Evolutionary conservation across 805 yeast species (phyloP), one percentile per base, ranked within the genome.

Genomic region (Metschnikowia dekortorum): DNA sequence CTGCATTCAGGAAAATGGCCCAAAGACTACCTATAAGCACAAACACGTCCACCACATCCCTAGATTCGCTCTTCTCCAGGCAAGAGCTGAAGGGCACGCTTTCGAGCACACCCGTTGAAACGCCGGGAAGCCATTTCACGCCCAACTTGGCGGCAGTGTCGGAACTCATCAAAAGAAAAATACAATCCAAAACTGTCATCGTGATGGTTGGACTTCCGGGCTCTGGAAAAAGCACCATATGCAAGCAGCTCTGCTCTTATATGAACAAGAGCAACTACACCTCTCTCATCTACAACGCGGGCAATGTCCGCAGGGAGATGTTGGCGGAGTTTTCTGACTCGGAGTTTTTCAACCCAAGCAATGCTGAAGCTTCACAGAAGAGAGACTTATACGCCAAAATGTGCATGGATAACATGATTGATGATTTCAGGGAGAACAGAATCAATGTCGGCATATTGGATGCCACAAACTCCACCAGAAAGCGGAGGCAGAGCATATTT

Each of bases 241-340:
- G 72, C 50, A 61, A 61, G 39, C 75, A 70, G 56, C 53, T 73
- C 30, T 57, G 61, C 16, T 53, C 56, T n/a, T 60, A 37, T 40
- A 46, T 58, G 34, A 47, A 44, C 26, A 22, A 47, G 14, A 47
- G 42, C 46, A 52, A 51, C 39, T 55, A 49, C 50, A 48, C 47
- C 29, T 42, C 52, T 13, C 47, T 48, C 32, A 53, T 55, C 11
- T 79, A 71, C 58, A 79, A 79, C 54, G 82, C 83, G 29, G 84
- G 84, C 26, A 74, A 79, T 53, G 70, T 78, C 18, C 65, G 84
- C 48, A 66, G 83, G 49, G 63, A 63, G 46, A 61, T 58, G 35
- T 55, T 61, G 45, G 46, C 52, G 22, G 50, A 33, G 14, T 66
- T 66, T 49, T 58, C 66, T 49, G 65, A 64, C 53, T 57, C 69